Percentiles rank a stretch among this genome's conserved stretches.
Evolutionary conservation across 371 early-diverging fungal species (phyloP).

Genomic region (Mortierella sp.): DNA sequence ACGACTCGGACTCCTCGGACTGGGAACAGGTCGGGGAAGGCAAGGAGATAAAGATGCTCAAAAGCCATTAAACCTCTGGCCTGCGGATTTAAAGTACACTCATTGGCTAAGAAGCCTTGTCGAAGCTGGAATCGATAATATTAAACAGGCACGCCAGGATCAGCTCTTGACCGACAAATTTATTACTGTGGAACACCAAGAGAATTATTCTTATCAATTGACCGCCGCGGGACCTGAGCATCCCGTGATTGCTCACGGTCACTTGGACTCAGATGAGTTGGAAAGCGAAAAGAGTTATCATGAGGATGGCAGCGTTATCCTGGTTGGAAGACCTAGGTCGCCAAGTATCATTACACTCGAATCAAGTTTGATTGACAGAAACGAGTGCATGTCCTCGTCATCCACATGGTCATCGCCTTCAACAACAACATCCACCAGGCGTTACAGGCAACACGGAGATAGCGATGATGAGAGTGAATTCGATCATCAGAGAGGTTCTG

Average conservation of each 20-base stretch:
- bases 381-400: constrained; percentile 30
- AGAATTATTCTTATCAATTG: background rate
- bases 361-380: constrained; percentile 32
- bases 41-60: background rate
- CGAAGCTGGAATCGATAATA: constrained; percentile 32
- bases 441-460: constrained; percentile 3
- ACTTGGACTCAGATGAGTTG: constrained; percentile 4
- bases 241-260: background rate
- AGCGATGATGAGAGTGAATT: constrained; percentile 15
- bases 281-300: constrained; percentile 27
- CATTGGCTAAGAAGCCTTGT: constrained; percentile 33
- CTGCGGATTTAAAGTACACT: constrained; percentile 34
- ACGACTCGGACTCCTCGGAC: constrained; percentile 24
- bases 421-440: constrained; percentile 8
- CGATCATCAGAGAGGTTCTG: background rate
- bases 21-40: constrained; percentile 4
- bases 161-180: constrained; percentile 32
- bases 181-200: constrained; percentile 7
- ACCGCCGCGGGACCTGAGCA: background rate
- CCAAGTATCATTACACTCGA: constrained; percentile 35
- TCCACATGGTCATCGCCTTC: constrained; percentile 23
- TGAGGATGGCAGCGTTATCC: constrained; percentile 33
- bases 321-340: constrained; percentile 28
- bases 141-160: constrained; percentile 33
- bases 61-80: constrained; percentile 5